These are phyloP conservation scores for Solanum sitiens DNA, from an alignment of 257 asterid genomes.

Conservation along the genomic window DNA sequence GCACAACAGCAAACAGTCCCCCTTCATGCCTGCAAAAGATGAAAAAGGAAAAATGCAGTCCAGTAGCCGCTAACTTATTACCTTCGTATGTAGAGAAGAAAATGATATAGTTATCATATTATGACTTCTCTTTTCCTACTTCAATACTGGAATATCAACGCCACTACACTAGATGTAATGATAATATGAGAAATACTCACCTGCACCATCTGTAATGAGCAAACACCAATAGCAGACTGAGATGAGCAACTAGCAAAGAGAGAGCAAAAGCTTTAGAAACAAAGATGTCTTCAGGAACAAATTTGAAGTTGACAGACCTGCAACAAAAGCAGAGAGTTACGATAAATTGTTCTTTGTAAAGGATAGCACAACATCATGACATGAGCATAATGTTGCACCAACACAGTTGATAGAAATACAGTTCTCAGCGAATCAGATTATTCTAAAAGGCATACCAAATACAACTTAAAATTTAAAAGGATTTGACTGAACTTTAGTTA, in stretches of 20 bases:
- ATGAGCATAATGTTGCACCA: not conserved
- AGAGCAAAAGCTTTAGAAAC: conserved; percentile 31
- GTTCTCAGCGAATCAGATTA: not conserved
- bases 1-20: conserved; percentile 48
- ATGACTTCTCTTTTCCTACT: not conserved
- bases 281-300: conserved; percentile 37
- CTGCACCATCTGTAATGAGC: conserved; percentile 48
- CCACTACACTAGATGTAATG: not conserved
- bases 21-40: conserved; percentile 66
- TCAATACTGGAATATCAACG: not conserved
- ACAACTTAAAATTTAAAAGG: not conserved
- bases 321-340: not conserved
- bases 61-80: not conserved
- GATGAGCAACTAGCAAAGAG: conserved; percentile 28
- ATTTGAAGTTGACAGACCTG: conserved; percentile 54
- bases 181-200: conserved; percentile 9
- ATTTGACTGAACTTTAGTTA: not conserved
- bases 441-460: not conserved
- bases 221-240: conserved; percentile 27
- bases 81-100: not conserved
- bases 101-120: not conserved
- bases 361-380: not conserved
- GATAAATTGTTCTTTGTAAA: not conserved
- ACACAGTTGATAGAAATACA: not conserved
- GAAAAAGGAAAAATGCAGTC: not conserved